Conservation (phyloP, 2,329 filamentous ascomycete species). For the Periconia digitata region DNA sequence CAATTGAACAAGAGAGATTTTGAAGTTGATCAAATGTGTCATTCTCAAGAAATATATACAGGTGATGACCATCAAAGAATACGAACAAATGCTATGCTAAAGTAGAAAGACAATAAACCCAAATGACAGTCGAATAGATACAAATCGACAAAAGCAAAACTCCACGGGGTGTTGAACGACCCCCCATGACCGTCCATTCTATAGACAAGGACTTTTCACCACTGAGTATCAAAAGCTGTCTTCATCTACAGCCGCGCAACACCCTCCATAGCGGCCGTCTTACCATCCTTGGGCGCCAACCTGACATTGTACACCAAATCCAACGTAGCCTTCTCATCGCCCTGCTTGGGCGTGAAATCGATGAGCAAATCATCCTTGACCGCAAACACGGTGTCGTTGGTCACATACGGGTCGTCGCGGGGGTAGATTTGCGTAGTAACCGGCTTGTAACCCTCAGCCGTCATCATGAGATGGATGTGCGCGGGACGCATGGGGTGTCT, state of each 20-base stretch:
- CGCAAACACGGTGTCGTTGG: constrained; percentile 62
- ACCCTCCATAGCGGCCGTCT: constrained; percentile 33
- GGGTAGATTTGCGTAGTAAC: constrained; percentile 62
- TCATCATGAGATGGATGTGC: constrained; percentile 61
- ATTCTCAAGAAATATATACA: constrained; percentile 11
- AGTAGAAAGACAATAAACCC: constrained; percentile 3
- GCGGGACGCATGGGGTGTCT: constrained; percentile 63
- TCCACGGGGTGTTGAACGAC: neutral
- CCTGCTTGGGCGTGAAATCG: constrained; percentile 57
- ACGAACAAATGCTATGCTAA: constrained; percentile 1
- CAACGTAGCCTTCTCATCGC: constrained; percentile 56
- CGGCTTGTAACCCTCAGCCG: constrained; percentile 58
- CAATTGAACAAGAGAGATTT: too few species aligned
- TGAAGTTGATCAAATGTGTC: too few species aligned
- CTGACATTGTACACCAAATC: constrained; percentile 65
- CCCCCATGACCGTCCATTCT: neutral
- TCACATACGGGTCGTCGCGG: constrained; percentile 59
- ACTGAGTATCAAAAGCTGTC: constrained; percentile 8
- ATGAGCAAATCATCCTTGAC: constrained; percentile 64
- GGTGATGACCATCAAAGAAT: neutral
- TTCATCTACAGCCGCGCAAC: constrained; percentile 34
- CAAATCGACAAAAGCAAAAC: neutral
- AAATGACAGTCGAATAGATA: neutral
- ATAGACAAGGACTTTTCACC: constrained; percentile 21
- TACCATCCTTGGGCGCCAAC: constrained; percentile 48